Percentiles rank a stretch among this genome's conserved stretches.
phyloP scores from a whole-genome alignment of 2,329 filamentous ascomycete genomes.

The Anthostomella pinea region DNA sequence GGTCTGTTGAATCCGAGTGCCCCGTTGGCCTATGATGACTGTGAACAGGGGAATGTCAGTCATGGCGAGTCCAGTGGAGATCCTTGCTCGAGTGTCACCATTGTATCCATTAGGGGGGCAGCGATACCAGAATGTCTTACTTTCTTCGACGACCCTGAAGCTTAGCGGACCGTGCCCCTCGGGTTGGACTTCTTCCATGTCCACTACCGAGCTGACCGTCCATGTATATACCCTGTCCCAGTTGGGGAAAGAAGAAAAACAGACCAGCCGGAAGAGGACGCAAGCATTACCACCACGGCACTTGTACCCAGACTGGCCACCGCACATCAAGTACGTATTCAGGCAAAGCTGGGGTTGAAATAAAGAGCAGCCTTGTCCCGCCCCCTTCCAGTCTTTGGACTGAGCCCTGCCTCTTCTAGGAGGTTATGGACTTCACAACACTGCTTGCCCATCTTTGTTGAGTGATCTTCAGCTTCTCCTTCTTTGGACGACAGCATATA shows the following conservation, averaged over 20 bases:
- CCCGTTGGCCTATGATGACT: too few relatives aligned
- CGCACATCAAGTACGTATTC: not conserved
- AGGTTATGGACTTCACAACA: not conserved
- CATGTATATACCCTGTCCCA: conserved; percentile 1
- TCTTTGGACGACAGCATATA: not conserved
- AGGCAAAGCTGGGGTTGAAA: not conserved
- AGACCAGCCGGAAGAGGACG: not conserved
- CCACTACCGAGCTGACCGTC: not conserved
- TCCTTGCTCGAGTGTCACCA: too few relatives aligned
- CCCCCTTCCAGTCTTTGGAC: not conserved
- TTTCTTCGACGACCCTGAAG: not conserved
- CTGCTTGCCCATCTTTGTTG: not conserved
- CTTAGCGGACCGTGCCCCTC: too few relatives aligned
- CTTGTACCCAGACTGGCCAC: not conserved
- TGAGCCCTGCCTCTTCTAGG: not conserved
- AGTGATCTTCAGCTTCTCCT: not conserved
- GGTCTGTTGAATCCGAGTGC: too few relatives aligned
- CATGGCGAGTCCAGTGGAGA: too few relatives aligned
- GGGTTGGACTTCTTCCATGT: too few relatives aligned
- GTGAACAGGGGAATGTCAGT: too few relatives aligned
- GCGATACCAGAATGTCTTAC: not conserved
- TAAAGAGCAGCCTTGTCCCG: conserved; percentile 1
- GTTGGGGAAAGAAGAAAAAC: conserved; percentile 2
- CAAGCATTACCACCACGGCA: too few relatives aligned
- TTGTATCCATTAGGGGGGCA: too few relatives aligned